Conservation (phyloP, 352 stramenopile species). For the Blastocystis sp. region DNA sequence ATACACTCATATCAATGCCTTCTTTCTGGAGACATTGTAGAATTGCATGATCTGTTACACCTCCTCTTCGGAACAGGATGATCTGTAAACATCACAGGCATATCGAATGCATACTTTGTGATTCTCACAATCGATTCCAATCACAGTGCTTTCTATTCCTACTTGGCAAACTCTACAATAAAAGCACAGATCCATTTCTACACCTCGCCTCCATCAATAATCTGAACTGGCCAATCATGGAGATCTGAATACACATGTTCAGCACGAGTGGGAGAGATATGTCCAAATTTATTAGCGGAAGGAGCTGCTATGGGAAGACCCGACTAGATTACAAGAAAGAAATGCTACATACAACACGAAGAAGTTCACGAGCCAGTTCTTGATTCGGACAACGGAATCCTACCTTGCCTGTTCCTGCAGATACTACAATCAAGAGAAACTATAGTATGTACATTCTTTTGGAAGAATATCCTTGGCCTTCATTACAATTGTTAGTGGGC, state of each 20-base stretch:
- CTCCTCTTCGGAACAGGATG: constrained; percentile 78
- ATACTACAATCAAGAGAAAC: constrained; percentile 66
- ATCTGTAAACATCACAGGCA: constrained; percentile 64
- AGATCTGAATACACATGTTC: constrained; percentile 93
- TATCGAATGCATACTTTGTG: constrained; percentile 66
- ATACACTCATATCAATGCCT: not conserved
- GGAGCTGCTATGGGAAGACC: constrained; percentile 88
- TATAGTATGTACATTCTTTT: constrained; percentile 25
- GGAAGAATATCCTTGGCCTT: constrained; percentile 79
- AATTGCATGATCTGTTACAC: constrained; percentile 74
- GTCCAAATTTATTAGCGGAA: constrained; percentile 94
- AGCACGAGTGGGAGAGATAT: constrained; percentile 89
- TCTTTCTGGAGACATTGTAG: constrained; percentile 67
- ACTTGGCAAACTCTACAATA: constrained; percentile 70
- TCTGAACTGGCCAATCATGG: constrained; percentile 77
- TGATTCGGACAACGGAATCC: constrained; percentile 87
- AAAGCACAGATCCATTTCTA: not conserved
- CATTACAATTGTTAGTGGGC: constrained; percentile 89
- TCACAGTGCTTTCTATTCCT: constrained; percentile 86
- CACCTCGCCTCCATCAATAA: constrained; percentile 70
- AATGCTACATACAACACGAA: constrained; percentile 69
- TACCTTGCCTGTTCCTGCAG: constrained; percentile 89
- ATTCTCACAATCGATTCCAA: constrained; percentile 76
- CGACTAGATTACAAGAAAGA: constrained; percentile 62
- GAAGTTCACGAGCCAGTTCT: constrained; percentile 79